Evolutionary conservation across 2,329 filamentous ascomycete genomes (phyloP).

Genomic region (Aureobasidium sp.): DNA sequence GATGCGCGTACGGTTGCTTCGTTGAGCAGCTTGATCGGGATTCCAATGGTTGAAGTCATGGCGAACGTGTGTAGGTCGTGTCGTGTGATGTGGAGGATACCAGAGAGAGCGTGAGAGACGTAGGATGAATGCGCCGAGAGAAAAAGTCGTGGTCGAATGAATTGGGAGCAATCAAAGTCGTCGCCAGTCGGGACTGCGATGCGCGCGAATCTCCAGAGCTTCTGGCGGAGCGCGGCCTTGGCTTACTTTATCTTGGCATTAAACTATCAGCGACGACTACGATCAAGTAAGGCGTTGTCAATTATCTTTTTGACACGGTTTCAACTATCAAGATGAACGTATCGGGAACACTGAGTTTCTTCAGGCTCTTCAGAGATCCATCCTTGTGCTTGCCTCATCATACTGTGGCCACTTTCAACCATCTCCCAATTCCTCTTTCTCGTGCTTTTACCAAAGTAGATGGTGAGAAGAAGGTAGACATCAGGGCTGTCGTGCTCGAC

Average conservation of each 20-base stretch:
- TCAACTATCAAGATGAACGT: conserved; percentile 33
- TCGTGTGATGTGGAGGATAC: not conserved
- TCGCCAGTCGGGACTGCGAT: not conserved
- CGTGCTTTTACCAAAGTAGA: conserved; percentile 46
- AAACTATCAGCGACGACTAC: not conserved
- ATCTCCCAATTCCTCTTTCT: conserved; percentile 66
- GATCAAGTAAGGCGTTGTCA: no score
- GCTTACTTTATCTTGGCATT: not conserved
- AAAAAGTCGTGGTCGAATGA: not conserved
- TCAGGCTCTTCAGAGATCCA: conserved; percentile 39
- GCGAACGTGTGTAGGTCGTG: conserved; percentile 26
- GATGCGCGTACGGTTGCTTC: conserved; percentile 70
- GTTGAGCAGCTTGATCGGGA: conserved; percentile 98
- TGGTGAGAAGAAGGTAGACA: conserved; percentile 53
- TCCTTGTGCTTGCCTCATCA: conserved; percentile 43
- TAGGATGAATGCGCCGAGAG: not conserved
- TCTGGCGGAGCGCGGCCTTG: not conserved
- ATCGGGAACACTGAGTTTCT: conserved; percentile 42
- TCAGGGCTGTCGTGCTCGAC: conserved; percentile 83
- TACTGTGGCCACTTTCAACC: conserved; percentile 56
- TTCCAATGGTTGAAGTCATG: conserved; percentile 98
- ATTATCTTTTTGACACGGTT: no score
- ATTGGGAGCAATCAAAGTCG: not conserved
- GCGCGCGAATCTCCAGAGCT: conserved; percentile 5
- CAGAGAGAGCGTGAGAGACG: conserved; percentile 22